These are phyloP conservation scores for Hansenula lynferdii DNA, from an alignment of 1,139 yeast species.

Conservation along the genomic window DNA sequence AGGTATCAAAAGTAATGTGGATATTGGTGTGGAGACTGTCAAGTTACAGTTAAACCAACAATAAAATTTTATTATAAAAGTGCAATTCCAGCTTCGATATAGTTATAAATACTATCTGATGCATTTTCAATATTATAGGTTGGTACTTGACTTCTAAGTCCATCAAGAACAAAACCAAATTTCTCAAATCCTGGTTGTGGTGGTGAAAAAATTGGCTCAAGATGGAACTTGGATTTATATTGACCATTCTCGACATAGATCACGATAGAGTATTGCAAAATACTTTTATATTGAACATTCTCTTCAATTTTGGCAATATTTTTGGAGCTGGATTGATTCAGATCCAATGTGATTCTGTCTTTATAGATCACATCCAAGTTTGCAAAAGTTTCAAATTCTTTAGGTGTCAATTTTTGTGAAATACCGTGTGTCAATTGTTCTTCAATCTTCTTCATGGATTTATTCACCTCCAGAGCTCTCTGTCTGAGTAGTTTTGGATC, in stretches of 20 bases:
- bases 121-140: neutral
- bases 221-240: neutral
- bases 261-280: neutral
- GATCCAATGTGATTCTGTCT: neutral
- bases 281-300: neutral
- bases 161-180: neutral
- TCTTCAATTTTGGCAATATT: too few species aligned
- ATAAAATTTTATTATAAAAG: neutral
- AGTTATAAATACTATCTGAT: neutral
- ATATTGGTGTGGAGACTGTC: slow-evolving; percentile 17
- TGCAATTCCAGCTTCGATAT: neutral
- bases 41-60: slow-evolving; percentile 4
- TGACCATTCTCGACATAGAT: neutral
- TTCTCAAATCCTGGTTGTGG: neutral
- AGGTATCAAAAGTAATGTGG: slow-evolving; percentile 17
- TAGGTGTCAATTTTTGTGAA: too few species aligned
- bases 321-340: neutral
- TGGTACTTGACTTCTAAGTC: neutral
- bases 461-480: too few species aligned
- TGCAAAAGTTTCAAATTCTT: too few species aligned
- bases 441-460: too few species aligned
- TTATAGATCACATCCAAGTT: too few species aligned
- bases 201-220: neutral
- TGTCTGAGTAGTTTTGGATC: too few species aligned
- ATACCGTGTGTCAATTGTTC: too few species aligned